Percentiles rank a stretch among this genome's conserved stretches.
Evolutionary conservation across 2,329 filamentous ascomycete genomes (phyloP).

Genomic region (Fragosphaeria purpurea): DNA sequence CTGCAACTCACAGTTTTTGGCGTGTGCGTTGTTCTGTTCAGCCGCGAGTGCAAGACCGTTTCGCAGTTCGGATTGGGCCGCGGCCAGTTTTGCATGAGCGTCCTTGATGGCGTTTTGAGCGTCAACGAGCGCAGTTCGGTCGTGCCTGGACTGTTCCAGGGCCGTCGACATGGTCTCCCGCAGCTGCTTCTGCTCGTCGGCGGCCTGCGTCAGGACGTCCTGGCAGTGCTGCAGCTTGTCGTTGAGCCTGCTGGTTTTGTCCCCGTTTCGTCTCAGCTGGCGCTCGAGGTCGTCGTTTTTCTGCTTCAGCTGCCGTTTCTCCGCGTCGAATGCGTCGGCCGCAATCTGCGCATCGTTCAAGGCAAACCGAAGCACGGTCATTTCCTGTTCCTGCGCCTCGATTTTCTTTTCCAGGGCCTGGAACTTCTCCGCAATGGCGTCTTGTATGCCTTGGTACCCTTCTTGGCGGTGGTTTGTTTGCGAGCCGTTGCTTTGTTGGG

Average conservation of each 20-base stretch:
- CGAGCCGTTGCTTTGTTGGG: background rate
- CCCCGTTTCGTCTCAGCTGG: constrained; percentile 20
- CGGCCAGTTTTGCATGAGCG: constrained; percentile 23
- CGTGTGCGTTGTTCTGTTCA: constrained; percentile 7
- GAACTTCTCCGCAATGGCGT: constrained; percentile 8
- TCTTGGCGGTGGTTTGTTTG: background rate
- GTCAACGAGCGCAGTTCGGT: constrained; percentile 23
- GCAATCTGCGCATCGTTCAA: constrained; percentile 7
- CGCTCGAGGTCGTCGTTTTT: constrained; percentile 11
- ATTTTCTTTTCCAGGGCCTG: constrained; percentile 6
- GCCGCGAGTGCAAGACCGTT: constrained; percentile 10
- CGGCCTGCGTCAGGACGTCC: constrained; percentile 33
- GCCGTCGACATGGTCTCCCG: constrained; percentile 10
- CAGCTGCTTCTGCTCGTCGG: constrained; percentile 36
- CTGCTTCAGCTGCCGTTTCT: constrained; percentile 11
- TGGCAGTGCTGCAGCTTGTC: constrained; percentile 26
- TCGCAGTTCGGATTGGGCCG: constrained; percentile 21
- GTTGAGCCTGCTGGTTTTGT: constrained; percentile 20
- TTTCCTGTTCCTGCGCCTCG: background rate
- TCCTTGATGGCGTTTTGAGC: constrained; percentile 20
- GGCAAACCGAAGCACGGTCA: constrained; percentile 9
- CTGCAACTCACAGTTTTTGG: constrained; percentile 8
- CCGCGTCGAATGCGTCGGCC: constrained; percentile 1
- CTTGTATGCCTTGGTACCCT: constrained; percentile 4
- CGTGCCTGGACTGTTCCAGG: background rate